Evolutionary conservation across 371 early-diverging fungal species (phyloP).

Genomic region (Rhizopus sp.): DNA sequence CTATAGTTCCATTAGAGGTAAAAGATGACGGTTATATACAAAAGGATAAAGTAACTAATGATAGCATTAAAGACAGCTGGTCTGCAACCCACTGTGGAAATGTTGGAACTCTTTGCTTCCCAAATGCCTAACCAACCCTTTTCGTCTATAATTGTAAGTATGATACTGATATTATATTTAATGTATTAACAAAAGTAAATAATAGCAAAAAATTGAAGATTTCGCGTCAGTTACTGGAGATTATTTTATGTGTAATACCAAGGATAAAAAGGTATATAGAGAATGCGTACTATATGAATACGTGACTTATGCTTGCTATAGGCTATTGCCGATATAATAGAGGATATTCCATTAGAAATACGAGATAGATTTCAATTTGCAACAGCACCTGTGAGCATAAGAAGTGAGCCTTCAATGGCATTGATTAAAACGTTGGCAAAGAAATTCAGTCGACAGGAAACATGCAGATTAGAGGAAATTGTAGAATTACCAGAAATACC

Average conservation of each 20-base stretch:
- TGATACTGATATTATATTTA: conserved; percentile 7
- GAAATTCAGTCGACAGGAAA: conserved; percentile 39
- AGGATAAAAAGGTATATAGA: conserved; percentile 55
- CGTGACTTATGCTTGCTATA: conserved; percentile 5
- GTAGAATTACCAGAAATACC: conserved; percentile 53
- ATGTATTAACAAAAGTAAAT: neutral
- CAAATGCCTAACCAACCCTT: conserved; percentile 71
- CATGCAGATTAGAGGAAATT: conserved; percentile 48
- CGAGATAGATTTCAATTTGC: conserved; percentile 69
- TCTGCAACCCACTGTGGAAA: conserved; percentile 77
- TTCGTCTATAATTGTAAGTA: conserved; percentile 61
- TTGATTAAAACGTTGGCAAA: conserved; percentile 39
- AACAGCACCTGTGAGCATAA: conserved; percentile 64
- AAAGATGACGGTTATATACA: neutral
- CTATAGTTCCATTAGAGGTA: conserved; percentile 38
- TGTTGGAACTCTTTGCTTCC: conserved; percentile 76
- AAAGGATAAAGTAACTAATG: neutral
- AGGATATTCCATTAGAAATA: conserved; percentile 58
- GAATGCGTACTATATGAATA: neutral
- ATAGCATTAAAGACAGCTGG: conserved; percentile 64
- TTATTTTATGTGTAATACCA: conserved; percentile 81
- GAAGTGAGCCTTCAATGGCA: conserved; percentile 30
- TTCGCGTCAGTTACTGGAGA: conserved; percentile 65
- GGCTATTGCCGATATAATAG: conserved; percentile 66
- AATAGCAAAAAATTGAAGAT: conserved; percentile 67